Conservation (phyloP, 1,284 basidiomycete genomes). For the Sporisorium reilianum region DNA sequence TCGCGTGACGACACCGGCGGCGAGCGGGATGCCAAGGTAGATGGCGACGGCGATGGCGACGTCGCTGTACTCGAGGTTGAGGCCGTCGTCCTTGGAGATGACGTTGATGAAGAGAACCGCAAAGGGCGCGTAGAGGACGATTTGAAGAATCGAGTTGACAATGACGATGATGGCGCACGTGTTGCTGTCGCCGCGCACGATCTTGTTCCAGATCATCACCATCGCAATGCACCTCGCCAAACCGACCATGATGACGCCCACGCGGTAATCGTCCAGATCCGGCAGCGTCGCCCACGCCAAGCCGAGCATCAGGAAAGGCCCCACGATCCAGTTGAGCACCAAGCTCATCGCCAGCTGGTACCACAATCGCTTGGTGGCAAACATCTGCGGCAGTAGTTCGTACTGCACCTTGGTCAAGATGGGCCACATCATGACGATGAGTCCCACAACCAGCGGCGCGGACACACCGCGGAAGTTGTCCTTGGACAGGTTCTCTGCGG, state of each 20-base stretch:
- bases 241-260: constrained; percentile 75
- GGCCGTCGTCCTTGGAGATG: constrained; percentile 70
- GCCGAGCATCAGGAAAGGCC: constrained; percentile 81
- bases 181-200: constrained; percentile 80
- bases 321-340: constrained; percentile 84
- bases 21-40: constrained; percentile 76
- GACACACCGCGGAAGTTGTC: constrained; percentile 68
- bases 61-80: constrained; percentile 77
- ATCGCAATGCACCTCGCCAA: constrained; percentile 72
- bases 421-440: constrained; percentile 92
- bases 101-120: constrained; percentile 82
- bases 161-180: constrained; percentile 80
- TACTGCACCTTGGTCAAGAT: constrained; percentile 80
- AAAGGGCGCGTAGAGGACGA: constrained; percentile 81
- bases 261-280: constrained; percentile 72
- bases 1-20: constrained; percentile 79
- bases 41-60: constrained; percentile 81
- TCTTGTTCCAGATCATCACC: constrained; percentile 74
- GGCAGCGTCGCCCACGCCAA: constrained; percentile 87
- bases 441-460: constrained; percentile 59
- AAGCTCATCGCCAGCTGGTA: constrained; percentile 79
- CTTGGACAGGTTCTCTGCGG: constrained; percentile 52
- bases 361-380: constrained; percentile 76
- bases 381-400: constrained; percentile 77
- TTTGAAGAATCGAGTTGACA: constrained; percentile 76